Evolutionary conservation across 305 asterid genomes (phyloP).

Genomic region (Rubia occidens): DNA sequence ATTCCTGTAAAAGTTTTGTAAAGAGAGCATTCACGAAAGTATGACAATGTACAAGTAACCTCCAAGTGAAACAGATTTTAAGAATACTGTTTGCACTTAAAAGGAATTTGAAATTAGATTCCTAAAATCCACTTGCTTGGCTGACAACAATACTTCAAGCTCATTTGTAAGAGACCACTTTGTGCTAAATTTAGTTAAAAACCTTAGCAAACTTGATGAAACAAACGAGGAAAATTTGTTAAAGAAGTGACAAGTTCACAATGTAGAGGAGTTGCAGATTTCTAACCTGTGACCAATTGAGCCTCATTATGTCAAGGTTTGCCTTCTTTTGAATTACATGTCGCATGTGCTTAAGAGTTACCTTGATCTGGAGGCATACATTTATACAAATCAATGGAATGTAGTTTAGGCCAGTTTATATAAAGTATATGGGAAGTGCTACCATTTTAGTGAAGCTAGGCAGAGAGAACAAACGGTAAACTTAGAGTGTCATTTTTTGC

Average conservation of each 20-base stretch:
- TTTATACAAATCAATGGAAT: too few species aligned
- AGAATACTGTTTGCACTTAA: too few species aligned
- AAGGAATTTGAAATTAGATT: constrained; percentile 21
- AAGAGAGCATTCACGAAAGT: too few species aligned
- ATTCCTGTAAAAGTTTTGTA: too few species aligned
- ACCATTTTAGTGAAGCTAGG: too few species aligned
- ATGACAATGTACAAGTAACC: too few species aligned
- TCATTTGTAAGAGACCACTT: not conserved
- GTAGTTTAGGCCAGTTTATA: too few species aligned
- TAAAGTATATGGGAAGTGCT: too few species aligned
- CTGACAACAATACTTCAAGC: too few species aligned
- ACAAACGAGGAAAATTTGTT: not conserved
- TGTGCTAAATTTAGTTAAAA: not conserved
- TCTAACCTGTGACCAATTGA: constrained; percentile 62
- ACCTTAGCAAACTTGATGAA: not conserved
- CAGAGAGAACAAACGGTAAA: constrained; percentile 52
- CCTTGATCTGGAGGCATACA: too few species aligned
- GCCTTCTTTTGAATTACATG: constrained; percentile 71
- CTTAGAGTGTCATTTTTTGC: constrained; percentile 85
- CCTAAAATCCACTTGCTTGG: not conserved
- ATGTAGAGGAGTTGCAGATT: constrained; percentile 17
- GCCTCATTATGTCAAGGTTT: constrained; percentile 75
- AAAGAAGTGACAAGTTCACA: constrained; percentile 18
- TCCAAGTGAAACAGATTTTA: too few species aligned
- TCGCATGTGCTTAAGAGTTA: too few species aligned